phyloP scores from a whole-genome alignment of 176 grass and related monocot genomes.

The Miscanthus lutarioriparius region DNA sequence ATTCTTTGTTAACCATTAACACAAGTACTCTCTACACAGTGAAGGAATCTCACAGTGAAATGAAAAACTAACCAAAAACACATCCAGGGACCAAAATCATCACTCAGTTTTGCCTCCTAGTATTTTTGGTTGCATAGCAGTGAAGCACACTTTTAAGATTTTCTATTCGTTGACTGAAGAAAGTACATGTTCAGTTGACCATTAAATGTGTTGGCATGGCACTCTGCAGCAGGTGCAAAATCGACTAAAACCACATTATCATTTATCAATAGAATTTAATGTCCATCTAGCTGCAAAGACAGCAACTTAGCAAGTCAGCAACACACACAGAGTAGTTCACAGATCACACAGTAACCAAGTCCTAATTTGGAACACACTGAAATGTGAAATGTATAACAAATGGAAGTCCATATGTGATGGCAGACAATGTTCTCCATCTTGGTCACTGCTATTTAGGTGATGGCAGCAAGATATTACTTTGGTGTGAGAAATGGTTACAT shows the following conservation, averaged over 20 bases:
- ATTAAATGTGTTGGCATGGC: slow-evolving; percentile 3
- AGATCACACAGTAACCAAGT: not conserved
- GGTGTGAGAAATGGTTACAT: not conserved
- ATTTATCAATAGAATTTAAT: not conserved
- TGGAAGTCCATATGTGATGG: not conserved
- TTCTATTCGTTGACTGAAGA: not conserved
- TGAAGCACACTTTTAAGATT: not conserved
- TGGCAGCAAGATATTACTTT: not conserved
- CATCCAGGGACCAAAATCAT: not conserved
- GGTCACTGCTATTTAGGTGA: not conserved
- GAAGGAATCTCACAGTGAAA: not conserved
- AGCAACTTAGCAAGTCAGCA: not conserved
- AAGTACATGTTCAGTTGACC: not conserved
- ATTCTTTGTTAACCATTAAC: not conserved
- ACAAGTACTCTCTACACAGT: not conserved
- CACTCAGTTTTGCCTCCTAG: not conserved
- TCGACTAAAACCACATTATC: not conserved
- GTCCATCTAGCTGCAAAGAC: slow-evolving; percentile 15
- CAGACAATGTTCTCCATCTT: not conserved
- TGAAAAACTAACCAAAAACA: slow-evolving; percentile 3
- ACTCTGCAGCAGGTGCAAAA: not conserved
- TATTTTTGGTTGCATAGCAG: not conserved
- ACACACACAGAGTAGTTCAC: not conserved
- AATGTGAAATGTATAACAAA: slow-evolving; percentile 10
- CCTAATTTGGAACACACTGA: slow-evolving; percentile 10